A percentile compares a stretch with the other conserved stretches of the same genome.
Evolutionary conservation across 129 eudicot genomes (phyloP).

Genomic region (Lactuca sativa): DNA sequence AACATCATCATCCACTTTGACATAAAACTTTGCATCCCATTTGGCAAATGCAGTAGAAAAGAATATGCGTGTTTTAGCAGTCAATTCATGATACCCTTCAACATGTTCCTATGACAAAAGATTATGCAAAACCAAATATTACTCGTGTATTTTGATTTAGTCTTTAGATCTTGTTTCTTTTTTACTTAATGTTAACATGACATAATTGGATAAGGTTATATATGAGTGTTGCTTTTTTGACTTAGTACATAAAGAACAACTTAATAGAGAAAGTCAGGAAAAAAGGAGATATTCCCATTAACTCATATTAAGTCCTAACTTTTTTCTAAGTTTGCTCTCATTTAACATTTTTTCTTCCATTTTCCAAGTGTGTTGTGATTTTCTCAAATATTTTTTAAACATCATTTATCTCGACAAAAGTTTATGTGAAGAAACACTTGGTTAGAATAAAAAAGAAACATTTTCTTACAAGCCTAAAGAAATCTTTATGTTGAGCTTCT

Average conservation of each 20-base stretch:
- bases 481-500: constrained; percentile 81
- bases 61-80: constrained; percentile 71
- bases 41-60: constrained; percentile 79
- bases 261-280: neutral
- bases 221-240: too few relatives aligned
- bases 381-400: too few relatives aligned
- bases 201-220: neutral
- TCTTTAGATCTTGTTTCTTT: constrained; percentile 19
- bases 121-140: neutral
- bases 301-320: too few relatives aligned
- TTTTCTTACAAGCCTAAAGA: constrained; percentile 59
- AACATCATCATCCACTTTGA: constrained; percentile 85
- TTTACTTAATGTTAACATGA: too few relatives aligned
- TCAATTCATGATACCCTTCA: constrained; percentile 83
- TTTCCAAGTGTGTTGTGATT: too few relatives aligned
- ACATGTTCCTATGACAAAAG: constrained; percentile 55
- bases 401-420: neutral
- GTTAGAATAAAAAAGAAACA: neutral
- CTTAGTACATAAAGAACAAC: neutral
- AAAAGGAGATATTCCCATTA: neutral
- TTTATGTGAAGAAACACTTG: too few relatives aligned
- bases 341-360: too few relatives aligned
- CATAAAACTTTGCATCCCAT: constrained; percentile 90
- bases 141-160: neutral
- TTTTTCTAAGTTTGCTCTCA: too few relatives aligned